Conservation (phyloP, 1,139 yeast genomes). For the Yamadazyma mexicana region DNA sequence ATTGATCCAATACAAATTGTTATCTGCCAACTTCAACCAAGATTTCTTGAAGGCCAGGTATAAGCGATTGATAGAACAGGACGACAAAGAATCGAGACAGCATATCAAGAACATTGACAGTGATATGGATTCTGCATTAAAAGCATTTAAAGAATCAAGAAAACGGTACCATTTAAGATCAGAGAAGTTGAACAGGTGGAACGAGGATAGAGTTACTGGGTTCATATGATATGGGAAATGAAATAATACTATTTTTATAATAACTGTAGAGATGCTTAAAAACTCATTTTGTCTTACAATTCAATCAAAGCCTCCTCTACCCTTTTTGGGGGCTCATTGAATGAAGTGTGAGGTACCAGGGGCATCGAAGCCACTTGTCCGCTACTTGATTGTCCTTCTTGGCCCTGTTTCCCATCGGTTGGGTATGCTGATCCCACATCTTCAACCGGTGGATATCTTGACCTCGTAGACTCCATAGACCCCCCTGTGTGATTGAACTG, state of each 20-base stretch:
- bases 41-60: conserved; percentile 33
- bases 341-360: conserved; percentile 7
- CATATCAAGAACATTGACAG: conserved; percentile 15
- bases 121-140: conserved; percentile 31
- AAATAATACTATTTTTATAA: too few relatives aligned
- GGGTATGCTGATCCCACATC: conserved; percentile 10
- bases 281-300: conserved; percentile 20
- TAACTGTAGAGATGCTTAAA: too few relatives aligned
- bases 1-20: conserved; percentile 40
- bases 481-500: conserved; percentile 10
- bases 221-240: conserved; percentile 22
- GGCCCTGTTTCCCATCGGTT: neutral
- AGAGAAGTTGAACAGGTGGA: conserved; percentile 62
- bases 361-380: conserved; percentile 7
- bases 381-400: neutral
- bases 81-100: conserved; percentile 24
- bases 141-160: conserved; percentile 45
- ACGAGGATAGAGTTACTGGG: conserved; percentile 68
- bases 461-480: conserved; percentile 14
- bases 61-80: conserved; percentile 24
- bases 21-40: conserved; percentile 39
- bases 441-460: conserved; percentile 18
- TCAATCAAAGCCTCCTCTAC: conserved; percentile 39
- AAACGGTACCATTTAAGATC: conserved; percentile 52
- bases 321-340: conserved; percentile 9